Evolutionary conservation across 768 basidiomycete genomes (phyloP), one percentile per base, ranked within the genome.

Genomic region (Sporobolomyces phaffii): DNA sequence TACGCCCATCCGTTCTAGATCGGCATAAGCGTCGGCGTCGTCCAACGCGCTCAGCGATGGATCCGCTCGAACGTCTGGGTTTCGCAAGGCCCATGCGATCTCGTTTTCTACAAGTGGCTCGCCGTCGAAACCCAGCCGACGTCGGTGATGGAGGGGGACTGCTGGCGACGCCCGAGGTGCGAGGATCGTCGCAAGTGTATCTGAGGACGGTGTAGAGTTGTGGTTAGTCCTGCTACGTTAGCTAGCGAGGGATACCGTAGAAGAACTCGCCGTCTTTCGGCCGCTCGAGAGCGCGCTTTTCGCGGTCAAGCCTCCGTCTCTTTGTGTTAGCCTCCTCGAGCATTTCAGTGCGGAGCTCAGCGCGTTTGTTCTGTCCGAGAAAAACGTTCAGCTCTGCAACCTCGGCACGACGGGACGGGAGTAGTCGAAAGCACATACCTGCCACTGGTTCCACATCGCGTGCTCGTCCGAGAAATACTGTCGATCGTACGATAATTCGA

Each of bases 401-500:
- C n/a, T n/a, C n/a, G n/a, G n/a, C n/a, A n/a, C n/a, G n/a, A n/a
- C n/a, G n/a, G n/a, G n/a, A n/a, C n/a, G n/a, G n/a, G n/a, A n/a
- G n/a, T n/a, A n/a, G n/a, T n/a, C n/a, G n/a, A n/a, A n/a, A n/a
- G n/a, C 10, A 77, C 81, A 73, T 73, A 90, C 90, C 80, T 86
- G 86, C 94, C 94, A 97, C 83, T 87, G 88, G 67, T 86, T 86
- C 91, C 92, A 94, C 34, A 88, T 85, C 17, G 84, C 84, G 38
- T 83, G 80, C 68, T 91, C 90, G 60, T 91, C 87, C 7, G 84
- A 80, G 60, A 82, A 83, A 31, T 87, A 80, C 69, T 85, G 83
- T 69, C 83, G 85, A 43, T 79, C 80, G 5, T 85, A 82, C 72
- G 85, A 85, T 5, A 80, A 81, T 17, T 87, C 79, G 56, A 91